phyloP scores from a whole-genome alignment of 768 basidiomycete species.

The Leucosporidium yakuticum region DNA sequence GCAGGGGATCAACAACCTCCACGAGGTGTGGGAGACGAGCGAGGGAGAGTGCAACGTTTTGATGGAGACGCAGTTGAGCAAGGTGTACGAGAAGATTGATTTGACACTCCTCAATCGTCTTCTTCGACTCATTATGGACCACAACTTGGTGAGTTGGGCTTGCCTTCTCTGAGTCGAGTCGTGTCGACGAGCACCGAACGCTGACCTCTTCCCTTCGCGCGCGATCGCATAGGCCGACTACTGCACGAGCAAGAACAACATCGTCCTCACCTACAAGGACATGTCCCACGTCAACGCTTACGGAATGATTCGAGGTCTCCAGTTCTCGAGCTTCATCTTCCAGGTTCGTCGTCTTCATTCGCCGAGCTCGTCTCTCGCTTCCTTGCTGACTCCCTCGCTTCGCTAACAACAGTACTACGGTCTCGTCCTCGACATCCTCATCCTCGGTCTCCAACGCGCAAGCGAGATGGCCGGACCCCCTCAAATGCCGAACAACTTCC shows the following conservation, averaged over 20 bases:
- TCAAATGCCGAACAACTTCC: constrained; percentile 94
- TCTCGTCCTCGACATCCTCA: constrained; percentile 85
- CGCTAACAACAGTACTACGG: constrained; percentile 52
- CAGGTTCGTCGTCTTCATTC: constrained; percentile 56
- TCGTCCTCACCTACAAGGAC: constrained; percentile 88
- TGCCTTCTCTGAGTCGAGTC: too few species aligned
- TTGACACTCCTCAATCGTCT: constrained; percentile 91
- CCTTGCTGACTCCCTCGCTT: neutral
- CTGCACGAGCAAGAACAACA: constrained; percentile 98
- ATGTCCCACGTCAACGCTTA: constrained; percentile 99
- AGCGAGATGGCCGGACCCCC: constrained; percentile 99
- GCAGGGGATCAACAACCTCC: constrained; percentile 97
- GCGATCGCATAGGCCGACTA: constrained; percentile 63
- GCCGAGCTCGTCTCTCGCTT: neutral
- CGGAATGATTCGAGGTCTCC: constrained; percentile 92
- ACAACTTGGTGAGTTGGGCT: constrained; percentile 58
- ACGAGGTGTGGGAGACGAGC: constrained; percentile 95
- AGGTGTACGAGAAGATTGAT: constrained; percentile 99
- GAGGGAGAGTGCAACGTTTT: constrained; percentile 97
- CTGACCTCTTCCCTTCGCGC: neutral
- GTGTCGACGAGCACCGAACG: neutral
- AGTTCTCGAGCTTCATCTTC: constrained; percentile 99
- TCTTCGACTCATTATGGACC: constrained; percentile 90
- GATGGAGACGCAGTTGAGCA: constrained; percentile 97
- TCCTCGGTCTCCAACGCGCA: constrained; percentile 93